phyloP scores from a whole-genome alignment of 1,139 yeast species.

The Pichiaceae sp. region DNA sequence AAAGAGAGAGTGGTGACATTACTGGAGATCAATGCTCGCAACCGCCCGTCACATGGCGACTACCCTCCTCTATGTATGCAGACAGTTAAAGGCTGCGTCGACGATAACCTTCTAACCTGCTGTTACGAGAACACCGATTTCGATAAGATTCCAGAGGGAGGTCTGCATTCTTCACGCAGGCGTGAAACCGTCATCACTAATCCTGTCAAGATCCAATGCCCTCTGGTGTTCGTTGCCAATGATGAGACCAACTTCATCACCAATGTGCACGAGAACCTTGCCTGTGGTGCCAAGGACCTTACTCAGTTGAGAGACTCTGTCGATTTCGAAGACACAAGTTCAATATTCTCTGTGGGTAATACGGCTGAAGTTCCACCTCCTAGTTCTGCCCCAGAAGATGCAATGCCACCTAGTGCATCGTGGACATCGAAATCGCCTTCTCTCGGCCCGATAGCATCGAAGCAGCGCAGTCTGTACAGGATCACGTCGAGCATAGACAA shows the following conservation, averaged over 20 bases:
- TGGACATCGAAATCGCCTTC: constrained; percentile 3
- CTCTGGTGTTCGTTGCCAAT: constrained; percentile 23
- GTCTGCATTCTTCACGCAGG: not conserved
- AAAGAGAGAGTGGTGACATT: constrained; percentile 51
- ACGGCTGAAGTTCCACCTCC: not conserved
- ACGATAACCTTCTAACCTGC: constrained; percentile 52
- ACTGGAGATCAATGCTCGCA: constrained; percentile 52
- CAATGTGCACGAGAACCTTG: constrained; percentile 19
- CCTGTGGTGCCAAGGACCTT: constrained; percentile 15
- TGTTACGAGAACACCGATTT: constrained; percentile 35
- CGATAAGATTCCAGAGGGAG: constrained; percentile 1
- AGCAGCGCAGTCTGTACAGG: not conserved
- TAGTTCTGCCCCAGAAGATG: not conserved
- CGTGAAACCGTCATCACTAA: constrained; percentile 24
- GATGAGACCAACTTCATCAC: constrained; percentile 21
- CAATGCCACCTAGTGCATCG: not conserved
- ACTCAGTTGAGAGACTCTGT: constrained; percentile 16
- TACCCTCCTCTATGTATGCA: constrained; percentile 47
- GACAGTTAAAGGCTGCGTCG: constrained; percentile 47
- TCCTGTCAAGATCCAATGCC: constrained; percentile 27
- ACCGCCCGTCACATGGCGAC: constrained; percentile 26
- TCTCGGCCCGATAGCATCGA: not conserved
- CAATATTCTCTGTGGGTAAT: constrained; percentile 14
- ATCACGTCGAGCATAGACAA: constrained; percentile 3
- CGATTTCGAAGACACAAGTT: constrained; percentile 15